phyloP scores from a whole-genome alignment of 305 asterid species.

The Ajuga reptans region DNA sequence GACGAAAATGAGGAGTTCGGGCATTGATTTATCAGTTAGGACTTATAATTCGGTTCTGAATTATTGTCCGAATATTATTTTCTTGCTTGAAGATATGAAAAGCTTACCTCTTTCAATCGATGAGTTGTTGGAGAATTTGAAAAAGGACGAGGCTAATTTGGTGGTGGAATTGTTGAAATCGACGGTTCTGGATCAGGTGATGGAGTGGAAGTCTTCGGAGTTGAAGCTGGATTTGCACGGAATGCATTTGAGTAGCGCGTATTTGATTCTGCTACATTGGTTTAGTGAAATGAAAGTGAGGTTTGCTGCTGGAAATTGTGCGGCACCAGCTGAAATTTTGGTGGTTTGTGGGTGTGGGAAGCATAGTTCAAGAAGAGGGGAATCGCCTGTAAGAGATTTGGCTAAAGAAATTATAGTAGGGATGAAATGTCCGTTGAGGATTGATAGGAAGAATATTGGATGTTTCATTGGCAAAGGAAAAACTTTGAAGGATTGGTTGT shows the following conservation, averaged over 20 bases:
- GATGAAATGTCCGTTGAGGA: conserved; percentile 64
- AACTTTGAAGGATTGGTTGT: conserved; percentile 54
- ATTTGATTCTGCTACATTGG: conserved; percentile 74
- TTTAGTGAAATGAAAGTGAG: conserved; percentile 43
- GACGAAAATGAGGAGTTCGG: conserved; percentile 45
- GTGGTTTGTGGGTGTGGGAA: conserved; percentile 76
- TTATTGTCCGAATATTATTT: conserved; percentile 46
- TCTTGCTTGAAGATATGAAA: conserved; percentile 43
- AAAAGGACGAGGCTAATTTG: conserved; percentile 38
- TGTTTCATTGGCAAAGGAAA: conserved; percentile 73
- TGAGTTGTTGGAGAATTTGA: conserved; percentile 40
- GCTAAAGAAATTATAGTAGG: conserved; percentile 45
- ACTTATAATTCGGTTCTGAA: conserved; percentile 72
- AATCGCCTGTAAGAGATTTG: conserved; percentile 64
- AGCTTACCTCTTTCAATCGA: conserved; percentile 43
- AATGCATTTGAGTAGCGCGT: conserved; percentile 66
- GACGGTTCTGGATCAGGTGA: conserved; percentile 39
- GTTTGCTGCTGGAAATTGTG: conserved; percentile 23
- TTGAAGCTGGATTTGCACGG: conserved; percentile 87
- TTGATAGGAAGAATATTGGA: conserved; percentile 66
- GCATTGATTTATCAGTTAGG: conserved; percentile 44
- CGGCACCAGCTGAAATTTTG: conserved; percentile 41
- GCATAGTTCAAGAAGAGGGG: conserved; percentile 67
- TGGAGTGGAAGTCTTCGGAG: conserved; percentile 48
- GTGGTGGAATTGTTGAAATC: conserved; percentile 50